Evolutionary conservation across 2,329 filamentous ascomycete species (phyloP).

Genomic region (Cadophora sp.): DNA sequence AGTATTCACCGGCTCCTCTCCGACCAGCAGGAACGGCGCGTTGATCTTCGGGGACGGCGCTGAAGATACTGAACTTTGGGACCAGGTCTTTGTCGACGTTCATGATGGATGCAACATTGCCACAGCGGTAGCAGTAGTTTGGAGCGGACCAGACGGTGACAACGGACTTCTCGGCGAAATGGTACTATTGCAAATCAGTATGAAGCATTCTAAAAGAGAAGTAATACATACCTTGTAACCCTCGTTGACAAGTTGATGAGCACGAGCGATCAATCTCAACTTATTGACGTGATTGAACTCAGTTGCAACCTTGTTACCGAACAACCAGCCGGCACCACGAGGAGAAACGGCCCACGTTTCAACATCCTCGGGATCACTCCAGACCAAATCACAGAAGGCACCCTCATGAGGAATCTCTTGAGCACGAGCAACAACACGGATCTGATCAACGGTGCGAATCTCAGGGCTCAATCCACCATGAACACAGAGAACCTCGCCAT

Average conservation of each 20-base stretch:
- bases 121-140: conserved; percentile 56
- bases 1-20: conserved; percentile 73
- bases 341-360: conserved; percentile 75
- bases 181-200: conserved; percentile 66
- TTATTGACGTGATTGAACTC: conserved; percentile 83
- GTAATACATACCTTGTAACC: conserved; percentile 68
- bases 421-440: conserved; percentile 74
- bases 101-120: conserved; percentile 79
- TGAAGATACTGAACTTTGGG: conserved; percentile 92
- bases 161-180: conserved; percentile 93
- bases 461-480: conserved; percentile 76
- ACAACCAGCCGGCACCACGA: conserved; percentile 64
- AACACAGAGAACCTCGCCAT: conserved; percentile 76
- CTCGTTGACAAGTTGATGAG: conserved; percentile 79
- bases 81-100: conserved; percentile 84
- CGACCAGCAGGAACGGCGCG: conserved; percentile 78
- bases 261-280: conserved; percentile 73
- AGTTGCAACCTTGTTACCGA: conserved; percentile 70
- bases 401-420: conserved; percentile 81
- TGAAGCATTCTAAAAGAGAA: not conserved
- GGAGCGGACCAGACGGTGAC: conserved; percentile 72
- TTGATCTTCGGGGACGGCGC: conserved; percentile 84
- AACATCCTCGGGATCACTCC: conserved; percentile 77
- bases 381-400: conserved; percentile 78
- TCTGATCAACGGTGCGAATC: conserved; percentile 77